Evolutionary conservation across 495 filamentous ascomycete species (phyloP), one percentile per base, ranked within the genome.

Genomic region (Aspergillus campestris): DNA sequence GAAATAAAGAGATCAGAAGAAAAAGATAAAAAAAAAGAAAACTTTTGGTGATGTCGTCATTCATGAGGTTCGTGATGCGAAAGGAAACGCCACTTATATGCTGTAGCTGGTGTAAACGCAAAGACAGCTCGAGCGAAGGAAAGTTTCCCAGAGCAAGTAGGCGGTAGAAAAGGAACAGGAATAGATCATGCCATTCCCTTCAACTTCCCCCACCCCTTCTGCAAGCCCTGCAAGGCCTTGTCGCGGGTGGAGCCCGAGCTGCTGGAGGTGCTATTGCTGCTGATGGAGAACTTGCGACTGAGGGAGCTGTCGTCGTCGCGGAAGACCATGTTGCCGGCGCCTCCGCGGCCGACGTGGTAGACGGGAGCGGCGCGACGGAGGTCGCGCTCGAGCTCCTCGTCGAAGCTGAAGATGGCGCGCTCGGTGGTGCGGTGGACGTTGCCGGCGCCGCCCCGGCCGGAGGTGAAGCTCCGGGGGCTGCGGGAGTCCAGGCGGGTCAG

Each of bases 401-500:
- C 88, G 69, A 96, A 92, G 48, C 78, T 83, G 72, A 95, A 85
- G 55, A 87, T 80, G 50, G 86, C 77, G 36, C 84, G 81, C 53
- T 84, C 80, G 33, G 56, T 61, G 50, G 74, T 67, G 49, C 71
- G 69, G 71, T 86, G 84, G 48, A 89, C 75, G 68, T 96, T 98
- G 51, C 92, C 92, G 37, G 84, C 88, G 30, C 92, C 92, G 39
- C 92, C 92, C 31, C 91, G 84, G 52, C 92, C 91, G 11, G 82
- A 80, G 56, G 75, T 78, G 79, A 84, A 94, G 56, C 71, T 70
- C 36, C 55, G 42, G 1, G 63, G 69, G 5, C 45, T 29, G 42
- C 55, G 66, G 48, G 71, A 65, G 60, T 71, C 57, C 58, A 67
- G 57, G 40, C 69, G 60, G 24, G 65, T 65, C 52, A 65, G 53